Conservation (phyloP, 345 rosid genomes). For the Psidium friedrichsthalianum region DNA sequence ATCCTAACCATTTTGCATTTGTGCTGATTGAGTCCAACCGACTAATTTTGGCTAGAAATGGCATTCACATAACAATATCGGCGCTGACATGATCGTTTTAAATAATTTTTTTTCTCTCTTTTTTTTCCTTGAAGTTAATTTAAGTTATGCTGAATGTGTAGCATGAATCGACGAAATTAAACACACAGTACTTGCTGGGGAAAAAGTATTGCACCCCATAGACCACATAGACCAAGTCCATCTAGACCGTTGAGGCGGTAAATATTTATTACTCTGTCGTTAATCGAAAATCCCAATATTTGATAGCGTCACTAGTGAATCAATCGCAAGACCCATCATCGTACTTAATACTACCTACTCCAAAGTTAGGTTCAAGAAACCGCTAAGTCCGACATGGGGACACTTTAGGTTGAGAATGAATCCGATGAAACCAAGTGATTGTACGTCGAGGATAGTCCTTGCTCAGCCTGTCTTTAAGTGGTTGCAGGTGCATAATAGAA, state of each 20-base stretch:
- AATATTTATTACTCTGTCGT: neutral
- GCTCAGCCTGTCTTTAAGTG: neutral
- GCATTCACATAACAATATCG: accelerated
- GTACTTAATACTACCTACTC: neutral
- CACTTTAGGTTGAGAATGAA: neutral
- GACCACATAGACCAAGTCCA: neutral
- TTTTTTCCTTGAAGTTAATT: neutral
- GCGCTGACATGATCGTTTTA: too few relatives aligned
- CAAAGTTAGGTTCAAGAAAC: neutral
- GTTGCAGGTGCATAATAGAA: neutral
- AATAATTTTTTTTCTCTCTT: neutral
- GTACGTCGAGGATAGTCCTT: neutral
- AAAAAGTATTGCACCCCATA: neutral
- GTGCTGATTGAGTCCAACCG: too few relatives aligned
- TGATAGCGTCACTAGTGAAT: neutral
- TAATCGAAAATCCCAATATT: neutral
- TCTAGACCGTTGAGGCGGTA: neutral
- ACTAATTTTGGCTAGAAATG: too few relatives aligned
- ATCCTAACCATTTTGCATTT: too few relatives aligned
- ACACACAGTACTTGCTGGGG: neutral
- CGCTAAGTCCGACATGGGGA: neutral
- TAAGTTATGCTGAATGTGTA: too few relatives aligned
- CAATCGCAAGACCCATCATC: neutral
- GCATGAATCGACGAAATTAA: neutral
- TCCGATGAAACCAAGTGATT: neutral